Evolutionary conservation across 257 asterid species (phyloP), one percentile per base, ranked within the genome.

Genomic region (Solanum boliviense): DNA sequence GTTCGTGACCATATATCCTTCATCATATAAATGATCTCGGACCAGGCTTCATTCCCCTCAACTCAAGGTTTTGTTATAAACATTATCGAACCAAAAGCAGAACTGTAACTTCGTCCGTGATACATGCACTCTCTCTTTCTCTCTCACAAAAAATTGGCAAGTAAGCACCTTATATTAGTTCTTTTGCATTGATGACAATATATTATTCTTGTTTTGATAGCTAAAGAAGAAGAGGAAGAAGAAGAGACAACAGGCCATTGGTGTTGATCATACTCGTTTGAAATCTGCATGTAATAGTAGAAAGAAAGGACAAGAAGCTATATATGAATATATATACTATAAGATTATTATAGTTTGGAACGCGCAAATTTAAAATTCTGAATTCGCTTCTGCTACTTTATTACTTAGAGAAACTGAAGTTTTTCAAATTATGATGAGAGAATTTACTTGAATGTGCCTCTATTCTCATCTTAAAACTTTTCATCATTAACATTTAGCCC

Each of bases 31-130:
- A 39, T 76, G 84, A 76, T 79, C 85, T 79, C 85, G 85, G 85
- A 79, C 85, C 85, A 79, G 85, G 85, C 85, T 79, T 79, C 85
- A 79, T 79, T 79, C 85, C 67, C 85, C 85, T 79, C 18, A 79
- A 44, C 39, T 44, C 85, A 27, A 44, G 21, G 16, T 44, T 79
- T 44, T 44, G 67, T 79, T 16, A 39, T 25, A 13, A 15, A 35
- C 15, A 27, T 44, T 79, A 31, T 16, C 1, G 44, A 72, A 31
- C 6, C 7, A 8, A 2, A 32, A 72, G 23, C 3, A 32, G 7
- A 32, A 72, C 0, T 32, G 2, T 32, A 72, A 9, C 13, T 72
- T 32, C 1, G 7, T 18, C 12, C 27, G 4, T 32, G 44, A 29
- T 31, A 18, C 62, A 52, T 70, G 9, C 5, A 7, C n/a, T 70